These are phyloP conservation scores for Alternaria sp. DNA, from an alignment of 2,329 filamentous ascomycete genomes.

Conservation along the genomic window DNA sequence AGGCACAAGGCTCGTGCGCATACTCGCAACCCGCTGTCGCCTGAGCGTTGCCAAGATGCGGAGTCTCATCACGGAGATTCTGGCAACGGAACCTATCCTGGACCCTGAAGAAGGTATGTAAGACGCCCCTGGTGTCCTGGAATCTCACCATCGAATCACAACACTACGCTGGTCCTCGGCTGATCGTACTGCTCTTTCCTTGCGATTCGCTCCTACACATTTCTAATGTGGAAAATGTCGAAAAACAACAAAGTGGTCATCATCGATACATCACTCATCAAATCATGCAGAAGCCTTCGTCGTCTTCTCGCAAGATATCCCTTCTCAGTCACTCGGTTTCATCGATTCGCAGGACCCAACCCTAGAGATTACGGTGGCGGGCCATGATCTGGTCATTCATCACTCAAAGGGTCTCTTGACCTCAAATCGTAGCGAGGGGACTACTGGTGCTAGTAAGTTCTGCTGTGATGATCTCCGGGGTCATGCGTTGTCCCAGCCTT, in stretches of 20 bases:
- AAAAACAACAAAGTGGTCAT: background rate
- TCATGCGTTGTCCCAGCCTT: conserved; percentile 18
- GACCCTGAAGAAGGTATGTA: conserved; percentile 68
- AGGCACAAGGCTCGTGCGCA: conserved; percentile 7
- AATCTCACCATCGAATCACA: conserved; percentile 22
- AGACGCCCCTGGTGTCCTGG: background rate
- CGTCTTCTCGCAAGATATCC: conserved; percentile 79
- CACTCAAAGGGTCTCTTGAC: conserved; percentile 86
- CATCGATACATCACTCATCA: conserved; percentile 21
- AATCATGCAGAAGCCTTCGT: conserved; percentile 77
- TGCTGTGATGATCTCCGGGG: conserved; percentile 23
- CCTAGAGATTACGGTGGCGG: conserved; percentile 73
- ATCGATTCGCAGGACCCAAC: conserved; percentile 73
- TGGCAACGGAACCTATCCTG: conserved; percentile 60
- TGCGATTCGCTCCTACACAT: conserved; percentile 28
- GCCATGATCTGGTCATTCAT: conserved; percentile 75
- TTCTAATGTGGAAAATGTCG: background rate
- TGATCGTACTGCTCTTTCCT: conserved; percentile 20
- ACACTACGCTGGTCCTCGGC: conserved; percentile 21
- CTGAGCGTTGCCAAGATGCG: conserved; percentile 20
- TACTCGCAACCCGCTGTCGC: conserved; percentile 9
- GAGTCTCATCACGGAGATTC: conserved; percentile 35
- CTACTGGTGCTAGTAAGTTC: conserved; percentile 71
- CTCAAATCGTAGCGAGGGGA: conserved; percentile 76
- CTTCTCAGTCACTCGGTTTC: conserved; percentile 76